These are phyloP conservation scores for Mycosphaerella sp. DNA, from an alignment of 2,329 filamentous ascomycete species.

Conservation along the genomic window DNA sequence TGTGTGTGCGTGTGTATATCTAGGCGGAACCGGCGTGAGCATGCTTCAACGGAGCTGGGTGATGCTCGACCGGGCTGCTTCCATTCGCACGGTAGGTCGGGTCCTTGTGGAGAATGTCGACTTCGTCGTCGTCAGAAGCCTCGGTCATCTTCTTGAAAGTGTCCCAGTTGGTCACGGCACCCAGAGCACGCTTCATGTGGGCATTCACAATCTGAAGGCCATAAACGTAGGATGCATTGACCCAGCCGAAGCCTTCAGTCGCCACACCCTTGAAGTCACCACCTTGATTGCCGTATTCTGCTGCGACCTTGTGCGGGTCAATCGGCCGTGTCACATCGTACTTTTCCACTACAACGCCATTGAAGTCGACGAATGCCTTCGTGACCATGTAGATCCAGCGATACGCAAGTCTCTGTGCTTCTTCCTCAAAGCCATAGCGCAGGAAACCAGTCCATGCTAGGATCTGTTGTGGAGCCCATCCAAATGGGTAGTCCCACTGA, in stretches of 20 bases:
- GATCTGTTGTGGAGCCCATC: constrained; percentile 98
- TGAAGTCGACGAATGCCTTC: constrained; percentile 97
- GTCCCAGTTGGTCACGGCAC: constrained; percentile 79
- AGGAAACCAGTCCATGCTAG: constrained; percentile 90
- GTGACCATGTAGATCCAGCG: constrained; percentile 99
- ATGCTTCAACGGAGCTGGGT: constrained; percentile 15
- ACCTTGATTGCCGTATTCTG: constrained; percentile 97
- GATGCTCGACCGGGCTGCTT: constrained; percentile 12
- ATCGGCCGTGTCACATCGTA: constrained; percentile 90
- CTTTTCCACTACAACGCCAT: constrained; percentile 96
- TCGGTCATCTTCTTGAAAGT: constrained; percentile 61
- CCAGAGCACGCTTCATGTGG: constrained; percentile 82
- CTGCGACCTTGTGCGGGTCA: constrained; percentile 89
- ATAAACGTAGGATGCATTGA: constrained; percentile 96
- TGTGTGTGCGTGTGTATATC: too few relatives aligned
- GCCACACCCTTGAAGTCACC: constrained; percentile 92
- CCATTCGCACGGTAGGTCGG: neutral
- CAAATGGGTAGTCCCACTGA: constrained; percentile 98
- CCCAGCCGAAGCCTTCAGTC: constrained; percentile 97
- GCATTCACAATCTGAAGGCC: constrained; percentile 82
- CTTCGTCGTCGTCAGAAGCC: constrained; percentile 15
- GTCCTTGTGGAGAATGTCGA: constrained; percentile 9
- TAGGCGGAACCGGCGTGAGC: constrained; percentile 8
- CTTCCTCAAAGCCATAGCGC: constrained; percentile 85
- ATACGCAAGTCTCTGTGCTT: constrained; percentile 84